These are phyloP conservation scores for Ilex paraguariensis DNA, from an alignment of 305 asterid genomes.

Conservation along the genomic window DNA sequence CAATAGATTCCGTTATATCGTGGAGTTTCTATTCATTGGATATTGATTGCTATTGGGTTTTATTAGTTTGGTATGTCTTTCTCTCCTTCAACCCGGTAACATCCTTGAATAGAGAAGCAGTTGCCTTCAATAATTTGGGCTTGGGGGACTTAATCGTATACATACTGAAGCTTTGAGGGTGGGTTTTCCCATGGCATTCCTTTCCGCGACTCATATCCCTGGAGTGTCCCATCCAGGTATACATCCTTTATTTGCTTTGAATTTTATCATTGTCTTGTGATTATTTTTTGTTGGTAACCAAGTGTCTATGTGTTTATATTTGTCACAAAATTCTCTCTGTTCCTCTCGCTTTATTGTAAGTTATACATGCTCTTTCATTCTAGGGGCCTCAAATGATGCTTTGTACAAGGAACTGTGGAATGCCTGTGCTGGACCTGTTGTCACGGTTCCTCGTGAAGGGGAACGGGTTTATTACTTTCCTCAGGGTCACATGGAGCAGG, in stretches of 20 bases:
- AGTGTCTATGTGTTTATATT: background rate
- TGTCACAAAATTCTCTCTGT: background rate
- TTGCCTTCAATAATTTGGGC: background rate
- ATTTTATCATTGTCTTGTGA: background rate
- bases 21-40: background rate
- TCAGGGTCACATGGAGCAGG: slow-evolving; percentile 99
- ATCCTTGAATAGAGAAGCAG: background rate
- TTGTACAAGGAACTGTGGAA: slow-evolving; percentile 80
- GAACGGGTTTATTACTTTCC: slow-evolving; percentile 93
- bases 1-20: background rate
- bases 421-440: slow-evolving; percentile 98
- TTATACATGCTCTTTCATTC: background rate
- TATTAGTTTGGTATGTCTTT: background rate
- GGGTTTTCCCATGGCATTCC: slow-evolving; percentile 51
- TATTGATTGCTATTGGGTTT: background rate
- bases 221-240: slow-evolving; percentile 61
- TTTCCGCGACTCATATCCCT: slow-evolving; percentile 40
- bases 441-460: slow-evolving; percentile 76
- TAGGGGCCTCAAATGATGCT: slow-evolving; percentile 30
- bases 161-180: background rate
- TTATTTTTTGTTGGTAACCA: background rate
- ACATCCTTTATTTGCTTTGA: slow-evolving; percentile 17
- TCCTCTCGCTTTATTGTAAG: background rate
- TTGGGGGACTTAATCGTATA: background rate
- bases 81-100: background rate